Conservation (phyloP, 2,329 filamentous ascomycete genomes). For the Plectosphaerella plurivora region DNA sequence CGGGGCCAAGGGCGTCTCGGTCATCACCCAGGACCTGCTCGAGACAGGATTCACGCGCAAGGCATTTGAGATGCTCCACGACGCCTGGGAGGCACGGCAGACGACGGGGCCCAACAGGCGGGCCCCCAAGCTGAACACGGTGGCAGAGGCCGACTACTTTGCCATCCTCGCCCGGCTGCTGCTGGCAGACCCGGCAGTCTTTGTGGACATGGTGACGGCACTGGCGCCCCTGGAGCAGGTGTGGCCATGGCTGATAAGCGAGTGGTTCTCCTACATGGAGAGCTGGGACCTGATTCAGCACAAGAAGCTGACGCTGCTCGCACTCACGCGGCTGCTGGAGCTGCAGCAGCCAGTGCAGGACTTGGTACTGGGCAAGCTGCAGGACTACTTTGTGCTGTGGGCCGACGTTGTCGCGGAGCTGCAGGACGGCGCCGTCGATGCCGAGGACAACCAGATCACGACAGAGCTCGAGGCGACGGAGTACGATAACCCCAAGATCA, state of each 20-base stretch:
- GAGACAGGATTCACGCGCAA: conserved; percentile 58
- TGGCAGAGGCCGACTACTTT: conserved; percentile 82
- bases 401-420: conserved; percentile 64
- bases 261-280: conserved; percentile 68
- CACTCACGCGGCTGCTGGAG: conserved; percentile 67
- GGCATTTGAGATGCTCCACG: conserved; percentile 62
- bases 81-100: conserved; percentile 70
- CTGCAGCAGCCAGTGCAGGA: conserved; percentile 52
- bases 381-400: conserved; percentile 74
- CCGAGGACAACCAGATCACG: conserved; percentile 49
- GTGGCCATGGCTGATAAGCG: conserved; percentile 55
- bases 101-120: conserved; percentile 76
- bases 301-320: conserved; percentile 69
- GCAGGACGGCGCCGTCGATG: conserved; percentile 52
- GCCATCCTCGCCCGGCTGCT: conserved; percentile 75
- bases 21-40: conserved; percentile 63
- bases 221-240: conserved; percentile 43
- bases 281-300: conserved; percentile 60
- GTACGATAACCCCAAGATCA: conserved; percentile 53
- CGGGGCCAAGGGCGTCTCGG: conserved; percentile 52
- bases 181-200: conserved; percentile 65
- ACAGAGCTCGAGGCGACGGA: conserved; percentile 35
- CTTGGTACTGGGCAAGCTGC: conserved; percentile 57
- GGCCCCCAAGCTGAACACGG: conserved; percentile 63
- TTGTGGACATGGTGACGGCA: conserved; percentile 53